Evolutionary conservation across 805 yeast species (phyloP).

Genomic region (Candida chauliodis): DNA sequence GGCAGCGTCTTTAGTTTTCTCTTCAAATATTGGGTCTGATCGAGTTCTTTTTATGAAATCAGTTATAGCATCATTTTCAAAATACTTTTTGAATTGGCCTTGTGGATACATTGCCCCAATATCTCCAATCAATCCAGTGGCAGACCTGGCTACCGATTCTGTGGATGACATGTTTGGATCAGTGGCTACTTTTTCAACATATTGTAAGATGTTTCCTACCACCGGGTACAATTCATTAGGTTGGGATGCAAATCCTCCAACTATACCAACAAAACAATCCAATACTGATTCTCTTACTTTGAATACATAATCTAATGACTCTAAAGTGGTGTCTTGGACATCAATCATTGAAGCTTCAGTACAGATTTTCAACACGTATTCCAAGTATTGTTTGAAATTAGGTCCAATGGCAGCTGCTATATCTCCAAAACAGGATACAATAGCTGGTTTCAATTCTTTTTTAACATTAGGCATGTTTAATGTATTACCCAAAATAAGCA

Average conservation of each 20-base stretch:
- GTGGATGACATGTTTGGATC: conserved; percentile 59
- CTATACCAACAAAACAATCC: conserved; percentile 93
- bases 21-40: conserved; percentile 55
- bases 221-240: conserved; percentile 66
- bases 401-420: conserved; percentile 85
- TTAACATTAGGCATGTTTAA: conserved; percentile 65
- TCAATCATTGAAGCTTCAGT: conserved; percentile 57
- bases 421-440: conserved; percentile 92
- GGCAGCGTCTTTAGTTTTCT: conserved; percentile 82
- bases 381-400: conserved; percentile 71
- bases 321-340: conserved; percentile 66
- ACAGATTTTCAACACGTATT: conserved; percentile 77
- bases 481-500: conserved; percentile 76
- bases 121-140: conserved; percentile 91
- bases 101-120: conserved; percentile 80
- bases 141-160: conserved; percentile 75
- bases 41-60: conserved; percentile 74
- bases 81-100: conserved; percentile 68
- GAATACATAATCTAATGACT: conserved; percentile 71
- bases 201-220: conserved; percentile 66
- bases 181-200: conserved; percentile 55
- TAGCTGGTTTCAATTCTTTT: conserved; percentile 81
- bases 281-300: conserved; percentile 82
- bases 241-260: conserved; percentile 75
- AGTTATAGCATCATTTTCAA: conserved; percentile 73